A percentile compares a stretch with the other conserved stretches of the same genome.
Conservation (phyloP, 2,329 filamentous ascomycete genomes). For the Aspergillus sp. region DNA sequence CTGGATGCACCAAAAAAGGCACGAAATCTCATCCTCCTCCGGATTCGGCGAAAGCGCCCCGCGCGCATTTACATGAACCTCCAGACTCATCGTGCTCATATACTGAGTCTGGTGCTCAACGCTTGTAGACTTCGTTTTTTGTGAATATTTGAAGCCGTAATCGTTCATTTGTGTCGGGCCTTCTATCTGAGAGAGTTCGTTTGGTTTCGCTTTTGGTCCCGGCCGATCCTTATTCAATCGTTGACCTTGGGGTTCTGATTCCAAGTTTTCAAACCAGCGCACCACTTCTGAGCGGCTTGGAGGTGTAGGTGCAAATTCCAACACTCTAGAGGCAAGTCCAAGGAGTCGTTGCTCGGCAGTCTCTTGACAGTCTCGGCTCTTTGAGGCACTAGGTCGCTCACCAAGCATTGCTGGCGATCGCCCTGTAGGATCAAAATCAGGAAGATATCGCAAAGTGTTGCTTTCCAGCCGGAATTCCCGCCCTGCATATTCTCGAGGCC, state of each 20-base stretch:
- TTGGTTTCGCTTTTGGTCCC: constrained; percentile 14
- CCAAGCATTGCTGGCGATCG: constrained; percentile 49
- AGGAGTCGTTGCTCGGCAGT: constrained; percentile 44
- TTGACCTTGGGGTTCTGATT: constrained; percentile 8
- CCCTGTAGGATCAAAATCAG: constrained; percentile 61
- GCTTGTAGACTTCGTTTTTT: constrained; percentile 62
- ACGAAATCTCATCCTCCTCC: constrained; percentile 77
- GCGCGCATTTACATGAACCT: constrained; percentile 82
- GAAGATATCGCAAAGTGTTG: constrained; percentile 67
- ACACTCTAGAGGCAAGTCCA: constrained; percentile 56
- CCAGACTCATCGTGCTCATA: constrained; percentile 94
- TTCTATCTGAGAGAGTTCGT: constrained; percentile 69
- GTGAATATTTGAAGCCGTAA: constrained; percentile 77
- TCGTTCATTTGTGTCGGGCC: constrained; percentile 74
- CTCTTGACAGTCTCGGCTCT: constrained; percentile 46
- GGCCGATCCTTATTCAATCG: constrained; percentile 2
- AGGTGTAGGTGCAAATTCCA: constrained; percentile 66
- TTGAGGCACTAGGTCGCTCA: constrained; percentile 36
- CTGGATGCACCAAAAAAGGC: constrained; percentile 83
- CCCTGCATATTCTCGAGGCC: constrained; percentile 74
- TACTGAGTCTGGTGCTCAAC: constrained; percentile 79
- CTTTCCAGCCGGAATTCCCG: constrained; percentile 72
- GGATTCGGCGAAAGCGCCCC: constrained; percentile 77
- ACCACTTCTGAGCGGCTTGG: constrained; percentile 62
- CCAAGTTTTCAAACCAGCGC: constrained; percentile 50